Percentiles rank a stretch among this genome's conserved stretches.
These are phyloP conservation scores for Parathielavia appendiculata DNA, from an alignment of 495 filamentous ascomycete genomes.

Conservation along the genomic window DNA sequence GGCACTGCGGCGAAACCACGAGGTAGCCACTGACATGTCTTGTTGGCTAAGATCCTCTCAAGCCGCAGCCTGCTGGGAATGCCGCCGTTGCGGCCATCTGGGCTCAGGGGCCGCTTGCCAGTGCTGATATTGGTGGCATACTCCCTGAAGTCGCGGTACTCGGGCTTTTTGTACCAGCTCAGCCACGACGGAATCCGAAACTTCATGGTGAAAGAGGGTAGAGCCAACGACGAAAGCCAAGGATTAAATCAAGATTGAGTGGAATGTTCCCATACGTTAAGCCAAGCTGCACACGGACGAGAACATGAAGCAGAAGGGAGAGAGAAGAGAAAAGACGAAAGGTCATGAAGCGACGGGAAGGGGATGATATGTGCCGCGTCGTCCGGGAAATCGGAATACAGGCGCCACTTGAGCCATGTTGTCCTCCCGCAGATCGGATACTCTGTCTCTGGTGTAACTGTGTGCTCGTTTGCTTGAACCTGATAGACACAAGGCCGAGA, in stretches of 20 bases:
- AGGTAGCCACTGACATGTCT: constrained; percentile 30
- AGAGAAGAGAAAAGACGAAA: not conserved
- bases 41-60: constrained; percentile 40
- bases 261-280: not conserved
- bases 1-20: not conserved
- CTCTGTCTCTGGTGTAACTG: not conserved
- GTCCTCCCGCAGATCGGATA: not conserved
- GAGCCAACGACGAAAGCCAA: not conserved
- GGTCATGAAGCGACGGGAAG: not conserved
- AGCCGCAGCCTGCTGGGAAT: constrained; percentile 35
- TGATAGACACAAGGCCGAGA: not conserved
- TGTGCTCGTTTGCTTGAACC: constrained; percentile 4
- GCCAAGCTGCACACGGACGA: not conserved
- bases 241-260: not conserved
- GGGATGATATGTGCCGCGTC: not conserved
- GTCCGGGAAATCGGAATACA: not conserved
- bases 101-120: constrained; percentile 29
- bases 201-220: constrained; percentile 20
- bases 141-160: constrained; percentile 39
- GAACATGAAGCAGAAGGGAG: not conserved
- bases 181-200: constrained; percentile 33
- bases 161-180: constrained; percentile 43
- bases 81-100: constrained; percentile 26
- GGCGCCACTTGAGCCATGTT: not conserved
- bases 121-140: constrained; percentile 30